Evolutionary conservation across 2,329 filamentous ascomycete species (phyloP).

Genomic region (Juglanconis sp.): DNA sequence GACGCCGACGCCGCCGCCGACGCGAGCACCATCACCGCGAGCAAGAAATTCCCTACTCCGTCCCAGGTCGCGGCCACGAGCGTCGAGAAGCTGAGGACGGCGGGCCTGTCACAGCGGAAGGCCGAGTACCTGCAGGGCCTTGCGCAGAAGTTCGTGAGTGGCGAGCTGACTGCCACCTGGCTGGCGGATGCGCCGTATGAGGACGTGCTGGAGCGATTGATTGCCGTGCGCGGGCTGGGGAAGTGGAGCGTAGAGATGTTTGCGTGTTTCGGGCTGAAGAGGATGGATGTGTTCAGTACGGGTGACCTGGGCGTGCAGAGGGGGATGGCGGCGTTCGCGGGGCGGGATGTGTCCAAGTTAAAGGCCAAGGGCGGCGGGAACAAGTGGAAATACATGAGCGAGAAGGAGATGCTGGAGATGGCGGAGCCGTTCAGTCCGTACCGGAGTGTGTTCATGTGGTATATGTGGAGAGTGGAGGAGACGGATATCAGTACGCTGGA

Average conservation of each 20-base stretch:
- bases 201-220: constrained; percentile 76
- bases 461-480: constrained; percentile 87
- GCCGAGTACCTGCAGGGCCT: constrained; percentile 91
- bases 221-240: constrained; percentile 82
- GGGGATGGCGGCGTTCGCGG: constrained; percentile 85
- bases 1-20: constrained; percentile 32
- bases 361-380: constrained; percentile 67
- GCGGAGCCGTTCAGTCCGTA: constrained; percentile 81
- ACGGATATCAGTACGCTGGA: constrained; percentile 68
- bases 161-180: constrained; percentile 73
- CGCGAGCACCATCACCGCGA: constrained; percentile 6
- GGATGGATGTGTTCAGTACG: constrained; percentile 88
- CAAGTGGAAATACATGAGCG: constrained; percentile 98
- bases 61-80: constrained; percentile 63
- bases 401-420: constrained; percentile 84
- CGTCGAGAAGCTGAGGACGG: constrained; percentile 70
- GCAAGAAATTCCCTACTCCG: constrained; percentile 67
- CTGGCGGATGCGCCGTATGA: constrained; percentile 79
- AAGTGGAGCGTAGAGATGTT: constrained; percentile 98
- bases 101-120: constrained; percentile 89
- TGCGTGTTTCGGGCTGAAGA: constrained; percentile 89
- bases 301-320: constrained; percentile 93
- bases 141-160: constrained; percentile 72
- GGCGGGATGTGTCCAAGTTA: constrained; percentile 77
- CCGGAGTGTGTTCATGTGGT: constrained; percentile 95